These are phyloP conservation scores for Pythium apleroticum DNA, from an alignment of 352 stramenopile species.

Conservation along the genomic window DNA sequence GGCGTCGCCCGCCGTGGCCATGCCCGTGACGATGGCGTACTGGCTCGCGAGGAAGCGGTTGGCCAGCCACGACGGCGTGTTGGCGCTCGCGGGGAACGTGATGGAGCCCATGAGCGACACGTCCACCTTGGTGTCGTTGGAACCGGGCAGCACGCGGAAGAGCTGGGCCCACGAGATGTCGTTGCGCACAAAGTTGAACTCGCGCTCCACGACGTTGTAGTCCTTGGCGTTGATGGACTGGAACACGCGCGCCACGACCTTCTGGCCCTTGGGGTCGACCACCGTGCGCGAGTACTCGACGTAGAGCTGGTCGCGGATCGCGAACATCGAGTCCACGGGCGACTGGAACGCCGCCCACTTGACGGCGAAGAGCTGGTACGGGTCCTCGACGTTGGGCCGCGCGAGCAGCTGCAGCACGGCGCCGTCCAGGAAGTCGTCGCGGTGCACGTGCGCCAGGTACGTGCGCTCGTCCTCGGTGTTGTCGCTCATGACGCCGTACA, in stretches of 20 bases:
- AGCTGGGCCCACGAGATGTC: constrained; percentile 54
- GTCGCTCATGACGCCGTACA: constrained; percentile 60
- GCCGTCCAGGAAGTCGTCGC: constrained; percentile 71
- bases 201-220: constrained; percentile 41
- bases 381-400: constrained; percentile 41
- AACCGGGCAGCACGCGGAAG: constrained; percentile 52
- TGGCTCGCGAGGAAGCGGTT: constrained; percentile 59
- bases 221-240: constrained; percentile 58
- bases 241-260: constrained; percentile 58
- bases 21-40: constrained; percentile 35
- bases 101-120: constrained; percentile 38
- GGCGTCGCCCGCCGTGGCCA: constrained; percentile 52
- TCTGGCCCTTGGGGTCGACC: constrained; percentile 51
- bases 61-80: constrained; percentile 66
- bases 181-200: constrained; percentile 66
- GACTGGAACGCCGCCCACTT: constrained; percentile 79
- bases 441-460: constrained; percentile 63
- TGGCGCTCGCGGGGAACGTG: constrained; percentile 25
- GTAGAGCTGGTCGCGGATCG: constrained; percentile 57
- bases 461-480: constrained; percentile 63
- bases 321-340: constrained; percentile 66
- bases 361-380: constrained; percentile 70
- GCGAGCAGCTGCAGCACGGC: constrained; percentile 70
- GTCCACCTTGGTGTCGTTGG: constrained; percentile 51
- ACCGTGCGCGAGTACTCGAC: constrained; percentile 65